A percentile compares a stretch with the other conserved stretches of the same genome.
Conservation (phyloP, 148 eudicot genomes). For the Simmondsia chinensis region DNA sequence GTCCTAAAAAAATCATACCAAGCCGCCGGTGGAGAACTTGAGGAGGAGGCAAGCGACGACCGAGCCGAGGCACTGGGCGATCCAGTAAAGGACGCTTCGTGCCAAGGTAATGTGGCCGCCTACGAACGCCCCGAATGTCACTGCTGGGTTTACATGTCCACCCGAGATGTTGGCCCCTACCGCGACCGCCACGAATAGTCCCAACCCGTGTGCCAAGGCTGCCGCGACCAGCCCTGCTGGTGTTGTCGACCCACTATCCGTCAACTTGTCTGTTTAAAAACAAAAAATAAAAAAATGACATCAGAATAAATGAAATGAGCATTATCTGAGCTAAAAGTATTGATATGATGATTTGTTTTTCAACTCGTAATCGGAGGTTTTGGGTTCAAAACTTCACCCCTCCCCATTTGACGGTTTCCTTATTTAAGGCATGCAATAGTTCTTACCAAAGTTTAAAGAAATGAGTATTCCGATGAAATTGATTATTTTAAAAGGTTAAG, state of each 20-base stretch:
- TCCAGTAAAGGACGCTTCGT: slow-evolving; percentile 43
- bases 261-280: slow-evolving; percentile 41
- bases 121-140: slow-evolving; percentile 67
- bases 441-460: too few relatives aligned
- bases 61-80: slow-evolving; percentile 69
- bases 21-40: slow-evolving; percentile 55
- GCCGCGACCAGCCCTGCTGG: slow-evolving; percentile 68
- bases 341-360: too few relatives aligned
- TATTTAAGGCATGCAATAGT: too few relatives aligned
- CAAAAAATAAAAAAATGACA: too few relatives aligned
- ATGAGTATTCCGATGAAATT: too few relatives aligned
- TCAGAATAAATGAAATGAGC: too few relatives aligned
- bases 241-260: slow-evolving; percentile 37
- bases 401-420: too few relatives aligned
- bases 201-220: slow-evolving; percentile 63
- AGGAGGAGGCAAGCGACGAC: slow-evolving; percentile 77
- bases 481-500: too few relatives aligned
- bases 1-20: slow-evolving; percentile 19
- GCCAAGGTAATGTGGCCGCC: slow-evolving; percentile 60
- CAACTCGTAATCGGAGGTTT: too few relatives aligned
- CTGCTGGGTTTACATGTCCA: slow-evolving; percentile 87
- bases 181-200: slow-evolving; percentile 61
- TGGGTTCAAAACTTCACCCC: too few relatives aligned
- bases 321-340: too few relatives aligned
- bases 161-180: slow-evolving; percentile 76